Conservation (phyloP, 1,139 yeast genomes). For the Geotrichum bryndzae region DNA sequence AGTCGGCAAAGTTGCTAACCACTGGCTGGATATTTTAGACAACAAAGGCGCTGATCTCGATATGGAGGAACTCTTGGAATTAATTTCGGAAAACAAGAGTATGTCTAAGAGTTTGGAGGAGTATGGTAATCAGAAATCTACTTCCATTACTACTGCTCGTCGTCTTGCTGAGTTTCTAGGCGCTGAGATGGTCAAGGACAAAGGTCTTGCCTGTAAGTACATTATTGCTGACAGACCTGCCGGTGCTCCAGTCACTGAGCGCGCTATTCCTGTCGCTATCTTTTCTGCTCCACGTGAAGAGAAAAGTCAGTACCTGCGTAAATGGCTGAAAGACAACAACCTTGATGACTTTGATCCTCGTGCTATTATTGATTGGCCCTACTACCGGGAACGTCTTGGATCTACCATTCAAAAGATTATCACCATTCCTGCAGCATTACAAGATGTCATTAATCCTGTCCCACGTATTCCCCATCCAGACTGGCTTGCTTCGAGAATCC, state of each 20-base stretch:
- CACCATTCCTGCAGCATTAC: constrained; percentile 95
- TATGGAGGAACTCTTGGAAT: constrained; percentile 87
- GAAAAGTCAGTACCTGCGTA: constrained; percentile 60
- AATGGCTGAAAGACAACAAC: constrained; percentile 81
- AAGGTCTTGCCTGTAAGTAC: constrained; percentile 92
- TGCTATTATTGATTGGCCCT: constrained; percentile 86
- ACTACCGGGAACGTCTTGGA: constrained; percentile 84
- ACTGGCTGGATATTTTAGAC: constrained; percentile 92
- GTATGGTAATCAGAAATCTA: constrained; percentile 85
- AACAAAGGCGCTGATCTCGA: constrained; percentile 82
- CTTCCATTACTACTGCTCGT: constrained; percentile 91
- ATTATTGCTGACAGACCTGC: constrained; percentile 80
- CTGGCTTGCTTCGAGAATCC: constrained; percentile 71
- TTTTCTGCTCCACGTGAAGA: constrained; percentile 72
- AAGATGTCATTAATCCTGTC: constrained; percentile 84
- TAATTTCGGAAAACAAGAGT: constrained; percentile 92
- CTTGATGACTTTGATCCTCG: constrained; percentile 84
- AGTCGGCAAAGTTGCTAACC: constrained; percentile 87
- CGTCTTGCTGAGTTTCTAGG: constrained; percentile 93
- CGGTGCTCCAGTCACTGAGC: constrained; percentile 87
- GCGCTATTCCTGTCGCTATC: constrained; percentile 95
- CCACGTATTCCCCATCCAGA: constrained; percentile 93
- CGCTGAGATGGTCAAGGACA: constrained; percentile 95
- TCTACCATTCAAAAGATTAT: constrained; percentile 92
- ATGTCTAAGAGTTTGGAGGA: constrained; percentile 91